These are phyloP conservation scores for Filobasidium wieringae DNA, from an alignment of 768 basidiomycete genomes.

Conservation along the genomic window DNA sequence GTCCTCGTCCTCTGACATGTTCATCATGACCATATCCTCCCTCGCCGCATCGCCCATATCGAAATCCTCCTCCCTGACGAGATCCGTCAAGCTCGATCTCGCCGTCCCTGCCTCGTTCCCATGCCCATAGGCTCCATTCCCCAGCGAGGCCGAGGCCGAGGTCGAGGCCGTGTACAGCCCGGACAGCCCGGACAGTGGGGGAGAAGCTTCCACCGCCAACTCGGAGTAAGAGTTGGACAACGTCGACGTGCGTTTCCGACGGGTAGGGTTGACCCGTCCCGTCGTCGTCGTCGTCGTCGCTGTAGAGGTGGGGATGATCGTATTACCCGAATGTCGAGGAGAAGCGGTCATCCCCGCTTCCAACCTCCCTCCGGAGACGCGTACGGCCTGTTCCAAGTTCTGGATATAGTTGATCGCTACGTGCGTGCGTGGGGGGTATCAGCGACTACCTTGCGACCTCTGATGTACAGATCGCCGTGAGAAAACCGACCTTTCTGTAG, in stretches of 20 bases:
- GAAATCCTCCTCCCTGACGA: background rate
- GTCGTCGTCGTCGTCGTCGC: background rate
- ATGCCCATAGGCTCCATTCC: background rate
- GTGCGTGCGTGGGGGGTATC: too few species aligned
- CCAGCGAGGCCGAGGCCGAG: background rate
- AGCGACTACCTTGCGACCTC: too few species aligned
- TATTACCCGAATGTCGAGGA: too few species aligned
- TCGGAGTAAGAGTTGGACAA: background rate
- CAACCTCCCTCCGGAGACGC: conserved; percentile 4
- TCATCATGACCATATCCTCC: background rate
- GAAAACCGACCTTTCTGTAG: conserved; percentile 14
- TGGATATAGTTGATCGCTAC: conserved; percentile 17
- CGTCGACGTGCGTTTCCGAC: background rate
- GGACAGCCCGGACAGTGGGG: too few species aligned
- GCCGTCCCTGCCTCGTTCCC: background rate
- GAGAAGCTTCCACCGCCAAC: background rate
- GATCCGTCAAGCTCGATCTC: background rate
- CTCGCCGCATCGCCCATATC: background rate
- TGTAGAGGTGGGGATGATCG: too few species aligned
- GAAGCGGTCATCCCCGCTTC: background rate
- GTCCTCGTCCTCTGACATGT: conserved; percentile 1
- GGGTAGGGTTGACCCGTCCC: background rate
- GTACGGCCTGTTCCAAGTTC: conserved; percentile 16
- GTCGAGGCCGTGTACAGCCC: background rate
- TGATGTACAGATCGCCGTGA: too few species aligned